Base-by-base conservation (phyloP, 2,329 filamentous ascomycete genomes). In the Cladosporium austrohemisphaericum region DNA sequence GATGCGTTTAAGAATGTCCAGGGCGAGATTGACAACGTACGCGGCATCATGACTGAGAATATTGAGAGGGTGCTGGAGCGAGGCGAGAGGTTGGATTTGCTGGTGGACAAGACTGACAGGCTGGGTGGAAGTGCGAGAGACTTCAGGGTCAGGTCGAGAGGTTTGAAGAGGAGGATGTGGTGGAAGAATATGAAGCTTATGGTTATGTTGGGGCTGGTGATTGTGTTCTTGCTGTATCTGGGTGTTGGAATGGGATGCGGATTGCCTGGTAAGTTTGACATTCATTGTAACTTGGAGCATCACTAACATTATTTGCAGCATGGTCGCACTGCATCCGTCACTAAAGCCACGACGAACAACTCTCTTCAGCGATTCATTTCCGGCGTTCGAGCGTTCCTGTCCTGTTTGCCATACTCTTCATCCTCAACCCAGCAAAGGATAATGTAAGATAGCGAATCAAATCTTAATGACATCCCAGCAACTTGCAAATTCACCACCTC, bases 131-230 rank as follows among this genome's bases (percentile, higher is more conserved):
- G 83, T 67, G 90, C 93, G 46, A 78, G 85, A 60, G 93, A 98
- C 66, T 98, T 98, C 66, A 77, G 93, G 45, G 84, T 97, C 14
- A 78, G 92, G 58, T 94, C 87, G 67, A 76, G 90, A 20, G 90
- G 89, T 1, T 69, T 98, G 60, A 87, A 93, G 73, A 80, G 94
- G 65, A 80, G 85, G 70, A 97, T 98, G 93, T 98, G 93, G 93
- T 97, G 92, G 92, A 97, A 97, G 83, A 97, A 98, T 68, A 80
- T 95, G 37, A 94, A 94, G 74, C 72, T 98, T 59, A 95, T 97
- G 90, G 84, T 81, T 5, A 69, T 98, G 59, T 65, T 91, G 54
- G 76, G 70, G 3, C 64, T 96, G 36, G 88, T 91, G 1, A 70
- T 93, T 20, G 67, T 88, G 7, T 87, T 88, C 62, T 70, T 88